These are phyloP conservation scores for Pythium plurisporium DNA, from an alignment of 352 stramenopile genomes.

Conservation along the genomic window DNA sequence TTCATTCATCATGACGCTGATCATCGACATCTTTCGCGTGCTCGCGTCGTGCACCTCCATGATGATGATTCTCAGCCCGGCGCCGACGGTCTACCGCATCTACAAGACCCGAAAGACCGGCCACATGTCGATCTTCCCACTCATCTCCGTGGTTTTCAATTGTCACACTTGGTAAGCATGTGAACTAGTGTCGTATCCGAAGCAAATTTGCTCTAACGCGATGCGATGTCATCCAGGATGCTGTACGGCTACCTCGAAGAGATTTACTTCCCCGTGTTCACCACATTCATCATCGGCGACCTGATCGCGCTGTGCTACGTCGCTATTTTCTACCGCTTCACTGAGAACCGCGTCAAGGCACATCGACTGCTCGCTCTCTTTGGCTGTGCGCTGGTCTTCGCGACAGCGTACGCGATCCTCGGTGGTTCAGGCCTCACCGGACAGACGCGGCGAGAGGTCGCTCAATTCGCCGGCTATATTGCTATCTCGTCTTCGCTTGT, in stretches of 20 bases:
- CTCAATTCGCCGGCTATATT: conserved; percentile 32
- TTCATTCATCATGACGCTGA: conserved; percentile 24
- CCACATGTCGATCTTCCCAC: conserved; percentile 28
- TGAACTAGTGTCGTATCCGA: too few species aligned
- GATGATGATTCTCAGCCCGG: conserved; percentile 32
- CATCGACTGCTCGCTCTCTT: conserved; percentile 23
- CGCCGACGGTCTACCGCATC: conserved; percentile 26
- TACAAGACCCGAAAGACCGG: conserved; percentile 31
- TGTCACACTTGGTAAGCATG: background rate
- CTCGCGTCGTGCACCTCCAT: conserved; percentile 24
- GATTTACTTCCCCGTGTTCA: conserved; percentile 47
- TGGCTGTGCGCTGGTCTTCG: conserved; percentile 18
- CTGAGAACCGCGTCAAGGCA: conserved; percentile 34
- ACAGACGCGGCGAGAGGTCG: conserved; percentile 25
- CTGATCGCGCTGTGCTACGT: conserved; percentile 40
- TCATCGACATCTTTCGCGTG: conserved; percentile 31
- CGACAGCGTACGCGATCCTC: conserved; percentile 42
- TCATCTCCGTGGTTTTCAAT: conserved; percentile 2
- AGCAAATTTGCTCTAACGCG: too few species aligned
- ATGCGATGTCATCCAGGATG: conserved; percentile 10
- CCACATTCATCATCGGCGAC: conserved; percentile 41
- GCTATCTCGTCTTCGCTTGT: conserved; percentile 37
- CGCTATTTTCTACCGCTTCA: conserved; percentile 48
- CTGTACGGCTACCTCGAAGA: conserved; percentile 43
- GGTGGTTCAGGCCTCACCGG: conserved; percentile 27